phyloP scores from a whole-genome alignment of 139 green algal species.

The Tetraselmis striata region DNA sequence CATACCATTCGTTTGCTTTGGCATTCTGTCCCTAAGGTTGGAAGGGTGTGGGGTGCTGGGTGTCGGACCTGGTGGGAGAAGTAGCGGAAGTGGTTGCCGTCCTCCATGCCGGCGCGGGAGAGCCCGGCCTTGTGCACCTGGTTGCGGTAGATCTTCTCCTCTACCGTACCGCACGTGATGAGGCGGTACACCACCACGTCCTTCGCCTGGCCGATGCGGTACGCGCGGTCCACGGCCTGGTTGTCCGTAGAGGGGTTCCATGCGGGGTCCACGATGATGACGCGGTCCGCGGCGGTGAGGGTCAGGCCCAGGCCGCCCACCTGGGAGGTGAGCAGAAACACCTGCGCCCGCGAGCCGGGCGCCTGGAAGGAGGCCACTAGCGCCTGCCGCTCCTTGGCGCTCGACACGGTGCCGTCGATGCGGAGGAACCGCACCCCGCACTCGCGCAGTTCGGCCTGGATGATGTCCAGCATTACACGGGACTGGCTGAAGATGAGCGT shows the following conservation, averaged over 20 bases:
- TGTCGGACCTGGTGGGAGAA: slow-evolving; percentile 51
- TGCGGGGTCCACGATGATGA: slow-evolving; percentile 76
- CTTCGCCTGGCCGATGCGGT: slow-evolving; percentile 69
- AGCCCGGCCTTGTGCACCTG: slow-evolving; percentile 46
- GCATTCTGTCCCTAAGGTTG: no score
- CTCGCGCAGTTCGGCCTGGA: slow-evolving; percentile 34
- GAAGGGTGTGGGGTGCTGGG: no score
- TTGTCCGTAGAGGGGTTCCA: slow-evolving; percentile 59
- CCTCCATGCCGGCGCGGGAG: slow-evolving; percentile 60
- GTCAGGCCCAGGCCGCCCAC: slow-evolving; percentile 92
- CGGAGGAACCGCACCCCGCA: slow-evolving; percentile 47
- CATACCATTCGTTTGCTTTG: no score
- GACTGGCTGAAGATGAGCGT: slow-evolving; percentile 88
- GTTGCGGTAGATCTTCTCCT: slow-evolving; percentile 87
- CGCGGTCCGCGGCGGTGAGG: slow-evolving; percentile 84
- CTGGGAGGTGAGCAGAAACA: slow-evolving; percentile 87
- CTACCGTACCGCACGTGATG: slow-evolving; percentile 80
- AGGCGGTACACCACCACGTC: slow-evolving; percentile 77
- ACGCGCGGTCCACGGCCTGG: slow-evolving; percentile 78
- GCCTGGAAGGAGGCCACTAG: slow-evolving; percentile 70
- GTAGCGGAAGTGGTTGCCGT: slow-evolving; percentile 66
- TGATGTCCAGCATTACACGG: slow-evolving; percentile 80
- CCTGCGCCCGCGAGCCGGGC: slow-evolving; percentile 42
- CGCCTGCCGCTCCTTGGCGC: slow-evolving; percentile 43
- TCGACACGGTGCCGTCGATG: slow-evolving; percentile 77